Conservation (phyloP, 352 stramenopile genomes). For the Globisporangium sylvaticum region DNA sequence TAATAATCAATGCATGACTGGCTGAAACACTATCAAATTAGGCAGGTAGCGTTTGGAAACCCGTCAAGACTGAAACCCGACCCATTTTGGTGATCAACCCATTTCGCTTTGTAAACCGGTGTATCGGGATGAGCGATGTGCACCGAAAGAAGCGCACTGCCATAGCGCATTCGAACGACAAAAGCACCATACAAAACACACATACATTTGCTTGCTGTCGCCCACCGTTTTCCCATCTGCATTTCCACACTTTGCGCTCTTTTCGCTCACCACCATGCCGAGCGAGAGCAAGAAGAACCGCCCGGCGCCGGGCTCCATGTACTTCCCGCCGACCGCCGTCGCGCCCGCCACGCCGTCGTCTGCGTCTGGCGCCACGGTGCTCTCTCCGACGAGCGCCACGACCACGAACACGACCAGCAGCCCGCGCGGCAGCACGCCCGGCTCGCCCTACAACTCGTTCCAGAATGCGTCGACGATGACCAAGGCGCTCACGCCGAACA, state of each 20-base stretch:
- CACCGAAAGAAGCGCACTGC: background rate
- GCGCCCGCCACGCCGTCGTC: constrained; percentile 10
- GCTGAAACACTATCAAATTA: background rate
- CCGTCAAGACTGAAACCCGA: background rate
- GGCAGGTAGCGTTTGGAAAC: too few species aligned
- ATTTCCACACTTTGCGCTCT: background rate
- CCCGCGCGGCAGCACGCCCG: constrained; percentile 12
- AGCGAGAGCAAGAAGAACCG: constrained; percentile 40
- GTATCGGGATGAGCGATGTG: too few species aligned
- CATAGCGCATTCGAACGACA: background rate
- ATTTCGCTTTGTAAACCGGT: too few species aligned
- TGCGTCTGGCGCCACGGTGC: background rate
- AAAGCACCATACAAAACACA: background rate
- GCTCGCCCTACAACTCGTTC: constrained; percentile 36
- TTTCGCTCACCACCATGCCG: constrained; percentile 15
- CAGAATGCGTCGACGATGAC: constrained; percentile 35
- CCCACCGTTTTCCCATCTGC: background rate
- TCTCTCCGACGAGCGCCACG: constrained; percentile 11
- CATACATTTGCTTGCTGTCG: background rate
- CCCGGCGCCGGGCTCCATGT: constrained; percentile 37
- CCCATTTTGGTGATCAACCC: background rate
- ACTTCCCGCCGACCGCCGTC: constrained; percentile 30
- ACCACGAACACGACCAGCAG: constrained; percentile 20
- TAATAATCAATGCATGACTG: background rate
- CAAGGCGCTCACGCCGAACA: constrained; percentile 64